Conservation (phyloP, 208 protist species). For the Leishmania arabica region DNA sequence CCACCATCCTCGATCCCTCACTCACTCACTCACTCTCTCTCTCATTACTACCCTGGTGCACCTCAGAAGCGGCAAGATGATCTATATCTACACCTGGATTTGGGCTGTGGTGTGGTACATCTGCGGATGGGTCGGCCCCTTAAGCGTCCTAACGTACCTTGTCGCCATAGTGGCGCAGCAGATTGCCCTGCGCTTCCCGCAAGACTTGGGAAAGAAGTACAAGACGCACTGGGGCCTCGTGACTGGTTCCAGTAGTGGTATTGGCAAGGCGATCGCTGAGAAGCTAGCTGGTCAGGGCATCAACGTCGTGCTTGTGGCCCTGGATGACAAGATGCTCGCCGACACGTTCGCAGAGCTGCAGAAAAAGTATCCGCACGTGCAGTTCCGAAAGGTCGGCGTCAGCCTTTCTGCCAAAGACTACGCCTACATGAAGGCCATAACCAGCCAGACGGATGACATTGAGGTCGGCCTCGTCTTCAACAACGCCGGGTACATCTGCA, state of each 20-base stretch:
- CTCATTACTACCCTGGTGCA: not conserved
- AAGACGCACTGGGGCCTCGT: slow-evolving; percentile 89
- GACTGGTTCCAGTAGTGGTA: slow-evolving; percentile 95
- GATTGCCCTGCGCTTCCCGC: slow-evolving; percentile 62
- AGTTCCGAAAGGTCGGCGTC: slow-evolving; percentile 89
- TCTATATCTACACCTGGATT: slow-evolving; percentile 63
- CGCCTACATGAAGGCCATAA: slow-evolving; percentile 78
- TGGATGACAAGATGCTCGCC: slow-evolving; percentile 88
- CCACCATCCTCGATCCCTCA: not conserved
- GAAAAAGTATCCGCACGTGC: slow-evolving; percentile 62
- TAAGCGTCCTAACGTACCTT: slow-evolving; percentile 83
- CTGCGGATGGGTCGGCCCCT: slow-evolving; percentile 64
- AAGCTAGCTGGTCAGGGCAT: slow-evolving; percentile 93
- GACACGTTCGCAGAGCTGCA: slow-evolving; percentile 78
- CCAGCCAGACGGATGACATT: slow-evolving; percentile 67
- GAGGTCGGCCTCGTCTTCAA: slow-evolving; percentile 88
- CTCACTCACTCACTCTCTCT: not conserved
- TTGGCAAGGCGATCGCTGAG: slow-evolving; percentile 93
- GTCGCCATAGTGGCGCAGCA: slow-evolving; percentile 50
- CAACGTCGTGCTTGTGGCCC: slow-evolving; percentile 91
- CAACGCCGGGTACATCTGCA: slow-evolving; percentile 95
- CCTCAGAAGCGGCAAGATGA: slow-evolving; percentile 35
- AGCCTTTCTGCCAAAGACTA: slow-evolving; percentile 83
- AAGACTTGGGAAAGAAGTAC: slow-evolving; percentile 82
- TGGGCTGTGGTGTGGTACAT: slow-evolving; percentile 68